Evolutionary conservation across 257 asterid species (phyloP).

Genomic region (Fraxinus anomala): DNA sequence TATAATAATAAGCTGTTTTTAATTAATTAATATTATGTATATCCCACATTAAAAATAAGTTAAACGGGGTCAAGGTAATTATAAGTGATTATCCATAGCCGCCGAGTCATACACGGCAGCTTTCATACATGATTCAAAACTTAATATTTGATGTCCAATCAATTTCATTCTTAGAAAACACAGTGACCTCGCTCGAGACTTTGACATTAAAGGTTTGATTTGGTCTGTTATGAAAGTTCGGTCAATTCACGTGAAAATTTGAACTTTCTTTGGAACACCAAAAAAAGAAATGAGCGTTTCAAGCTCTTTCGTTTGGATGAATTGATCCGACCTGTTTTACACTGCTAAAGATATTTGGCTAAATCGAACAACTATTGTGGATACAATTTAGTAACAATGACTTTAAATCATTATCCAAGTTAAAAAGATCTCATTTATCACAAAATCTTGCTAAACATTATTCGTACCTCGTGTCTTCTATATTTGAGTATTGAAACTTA

Average conservation of each 20-base stretch:
- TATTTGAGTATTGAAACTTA: not conserved
- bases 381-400: too few species aligned
- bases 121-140: not conserved
- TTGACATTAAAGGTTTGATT: not conserved
- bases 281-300: too few species aligned
- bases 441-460: too few species aligned
- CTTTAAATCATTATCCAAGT: too few species aligned
- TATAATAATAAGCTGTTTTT: not conserved
- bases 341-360: too few species aligned
- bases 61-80: not conserved
- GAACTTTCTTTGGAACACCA: not conserved
- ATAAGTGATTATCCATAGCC: not conserved
- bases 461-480: too few species aligned
- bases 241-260: not conserved
- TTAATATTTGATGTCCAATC: not conserved
- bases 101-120: constrained; percentile 8
- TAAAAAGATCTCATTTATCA: too few species aligned
- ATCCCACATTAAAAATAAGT: too few species aligned
- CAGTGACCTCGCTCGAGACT: not conserved
- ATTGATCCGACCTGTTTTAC: too few species aligned
- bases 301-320: too few species aligned
- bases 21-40: not conserved
- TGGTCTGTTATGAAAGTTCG: not conserved
- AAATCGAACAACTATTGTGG: too few species aligned
- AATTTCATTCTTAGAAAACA: not conserved